Evolutionary conservation across 108 stramenopile genomes (phyloP), one percentile per base, ranked within the genome.

Genomic region (Cylindrotheca fusiformis): DNA sequence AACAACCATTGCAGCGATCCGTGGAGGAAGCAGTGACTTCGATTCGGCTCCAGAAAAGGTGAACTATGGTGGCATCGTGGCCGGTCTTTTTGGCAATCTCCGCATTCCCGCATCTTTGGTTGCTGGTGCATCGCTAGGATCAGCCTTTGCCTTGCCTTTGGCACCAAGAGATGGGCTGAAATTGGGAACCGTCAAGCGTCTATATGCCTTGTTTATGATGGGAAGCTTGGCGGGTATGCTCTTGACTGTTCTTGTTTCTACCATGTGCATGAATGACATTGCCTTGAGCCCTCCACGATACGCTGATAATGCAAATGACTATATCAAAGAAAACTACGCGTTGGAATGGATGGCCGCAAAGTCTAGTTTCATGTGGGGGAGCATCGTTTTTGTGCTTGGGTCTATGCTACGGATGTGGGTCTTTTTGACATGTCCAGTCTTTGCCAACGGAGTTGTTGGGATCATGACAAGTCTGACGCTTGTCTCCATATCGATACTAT

Each of bases 71-170:
- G n/a, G n/a, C n/a, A n/a, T n/a, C n/a, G n/a, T n/a, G n/a, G 66
- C 66, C 25, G 32, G 53, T 12, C 52, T 75, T 14, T 69, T 75
- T 50, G 72, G 72, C 12, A 67, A 57, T 22, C 32, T 65, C 47
- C 72, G 72, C 25, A 52, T 73, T 53, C 72, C 72, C 18, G 73
- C 67, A 8, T 32, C 73, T 1, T 49, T 74, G 30, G 55, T 74
- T 55, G 73, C 73, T 2, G 73, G 73, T 62, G 73, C 73, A 21
- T 44, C 60, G 17, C 60, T 61, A 14, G 73, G 73, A 32, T 59
- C 73, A 5, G 73, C 73, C 26, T 74, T 68, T 56, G 73, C 73
- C 32, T 48, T 74, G 52, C 73, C 73, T 1, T 21, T 74, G 1
- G 30, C 18, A 0, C 30, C 32, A 8, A 6, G 52, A 17, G 73